Percentiles rank a stretch among this genome's conserved stretches.
These are phyloP conservation scores for Rhodotorula sp. DNA, from an alignment of 1,284 basidiomycete species.

Conservation along the genomic window DNA sequence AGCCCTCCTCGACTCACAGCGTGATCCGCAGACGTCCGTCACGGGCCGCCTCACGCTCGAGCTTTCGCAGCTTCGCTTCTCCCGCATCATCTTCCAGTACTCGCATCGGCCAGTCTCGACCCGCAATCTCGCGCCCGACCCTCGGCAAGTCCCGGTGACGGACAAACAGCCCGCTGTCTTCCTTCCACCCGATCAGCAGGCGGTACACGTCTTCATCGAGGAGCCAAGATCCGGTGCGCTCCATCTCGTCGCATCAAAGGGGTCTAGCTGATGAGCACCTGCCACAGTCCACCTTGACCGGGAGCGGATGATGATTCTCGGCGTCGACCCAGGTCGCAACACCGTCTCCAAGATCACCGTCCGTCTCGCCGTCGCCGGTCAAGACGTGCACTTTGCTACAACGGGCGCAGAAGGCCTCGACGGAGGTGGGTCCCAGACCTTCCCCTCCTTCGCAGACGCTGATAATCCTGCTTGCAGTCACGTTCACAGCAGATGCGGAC, in stretches of 20 bases:
- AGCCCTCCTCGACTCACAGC: neutral
- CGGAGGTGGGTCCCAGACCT: neutral
- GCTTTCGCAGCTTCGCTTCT: slow-evolving; percentile 46
- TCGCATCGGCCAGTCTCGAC: slow-evolving; percentile 37
- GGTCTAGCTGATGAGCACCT: neutral
- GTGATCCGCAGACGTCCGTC: slow-evolving; percentile 58
- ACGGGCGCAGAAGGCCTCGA: neutral
- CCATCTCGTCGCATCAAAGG: slow-evolving; percentile 6
- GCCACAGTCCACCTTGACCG: slow-evolving; percentile 65
- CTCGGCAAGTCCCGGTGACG: slow-evolving; percentile 52
- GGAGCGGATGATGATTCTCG: slow-evolving; percentile 58
- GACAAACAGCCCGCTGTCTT: slow-evolving; percentile 40
- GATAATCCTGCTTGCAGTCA: neutral
- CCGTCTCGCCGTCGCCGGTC: slow-evolving; percentile 58
- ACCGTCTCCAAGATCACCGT: slow-evolving; percentile 58
- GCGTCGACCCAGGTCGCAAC: slow-evolving; percentile 66
- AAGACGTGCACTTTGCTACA: slow-evolving; percentile 54
- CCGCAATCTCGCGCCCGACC: slow-evolving; percentile 45
- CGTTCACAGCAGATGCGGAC: neutral
- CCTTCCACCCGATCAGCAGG: slow-evolving; percentile 61
- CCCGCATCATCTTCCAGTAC: slow-evolving; percentile 48
- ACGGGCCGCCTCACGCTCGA: slow-evolving; percentile 55
- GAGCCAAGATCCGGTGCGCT: slow-evolving; percentile 62
- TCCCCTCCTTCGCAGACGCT: neutral
- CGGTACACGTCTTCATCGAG: slow-evolving; percentile 61